Conservation (phyloP, 805 yeast species). For the Metschnikowia henanensis region DNA sequence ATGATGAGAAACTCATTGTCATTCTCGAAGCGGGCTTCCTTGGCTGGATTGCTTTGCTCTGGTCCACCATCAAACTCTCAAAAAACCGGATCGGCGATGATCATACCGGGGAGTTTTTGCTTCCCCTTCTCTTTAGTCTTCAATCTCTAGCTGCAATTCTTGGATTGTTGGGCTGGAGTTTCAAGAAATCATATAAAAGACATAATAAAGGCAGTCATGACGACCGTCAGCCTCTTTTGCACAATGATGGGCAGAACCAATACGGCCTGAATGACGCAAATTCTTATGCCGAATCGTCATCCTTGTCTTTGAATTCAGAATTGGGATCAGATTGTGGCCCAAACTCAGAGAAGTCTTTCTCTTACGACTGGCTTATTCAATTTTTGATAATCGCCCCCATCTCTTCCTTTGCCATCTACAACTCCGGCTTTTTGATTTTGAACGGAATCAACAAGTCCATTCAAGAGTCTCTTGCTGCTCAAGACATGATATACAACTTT, state of each 20-base stretch:
- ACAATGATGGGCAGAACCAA: constrained; percentile 14
- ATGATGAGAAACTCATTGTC: constrained; percentile 55
- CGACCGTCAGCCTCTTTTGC: constrained; percentile 35
- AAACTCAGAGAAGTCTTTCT: constrained; percentile 41
- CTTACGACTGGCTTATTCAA: constrained; percentile 83
- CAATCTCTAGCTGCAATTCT: constrained; percentile 48
- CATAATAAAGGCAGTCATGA: constrained; percentile 17
- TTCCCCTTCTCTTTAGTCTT: constrained; percentile 47
- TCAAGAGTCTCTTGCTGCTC: constrained; percentile 58
- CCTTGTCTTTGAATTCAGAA: constrained; percentile 20
- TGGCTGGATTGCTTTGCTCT: constrained; percentile 56
- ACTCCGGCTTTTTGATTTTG: constrained; percentile 54
- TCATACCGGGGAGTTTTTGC: constrained; percentile 53
- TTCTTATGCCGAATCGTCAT: constrained; percentile 21
- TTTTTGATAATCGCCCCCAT: constrained; percentile 68
- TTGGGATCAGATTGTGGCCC: constrained; percentile 24
- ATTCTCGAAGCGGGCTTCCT: constrained; percentile 53
- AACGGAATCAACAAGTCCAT: constrained; percentile 70
- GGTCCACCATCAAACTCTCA: constrained; percentile 46
- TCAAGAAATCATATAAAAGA: constrained; percentile 20
- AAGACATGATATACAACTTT: constrained; percentile 32
- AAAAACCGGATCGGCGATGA: constrained; percentile 42
- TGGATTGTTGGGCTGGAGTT: constrained; percentile 52
- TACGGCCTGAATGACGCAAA: constrained; percentile 17
- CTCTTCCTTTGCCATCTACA: constrained; percentile 52